These are phyloP conservation scores for Penicillium tannophilum DNA, from an alignment of 495 filamentous ascomycete species.

Conservation along the genomic window DNA sequence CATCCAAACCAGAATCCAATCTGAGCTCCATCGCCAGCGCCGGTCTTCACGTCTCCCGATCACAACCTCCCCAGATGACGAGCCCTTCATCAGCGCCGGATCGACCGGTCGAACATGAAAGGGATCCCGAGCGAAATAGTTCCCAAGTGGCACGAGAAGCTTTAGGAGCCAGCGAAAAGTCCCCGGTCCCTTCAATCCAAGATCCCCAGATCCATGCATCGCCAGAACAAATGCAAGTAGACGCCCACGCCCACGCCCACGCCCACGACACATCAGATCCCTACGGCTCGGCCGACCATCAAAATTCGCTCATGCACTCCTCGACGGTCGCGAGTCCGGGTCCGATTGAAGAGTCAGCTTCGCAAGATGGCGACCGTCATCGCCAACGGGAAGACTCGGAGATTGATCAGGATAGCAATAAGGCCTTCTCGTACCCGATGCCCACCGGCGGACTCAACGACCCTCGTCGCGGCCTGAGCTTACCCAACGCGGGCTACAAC, in stretches of 20 bases:
- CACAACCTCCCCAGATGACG: constrained; percentile 37
- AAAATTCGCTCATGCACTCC: constrained; percentile 39
- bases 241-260: constrained; percentile 41
- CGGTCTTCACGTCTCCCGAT: constrained; percentile 48
- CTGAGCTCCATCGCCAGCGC: constrained; percentile 50
- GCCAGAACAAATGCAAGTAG: constrained; percentile 50
- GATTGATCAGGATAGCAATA: constrained; percentile 50
- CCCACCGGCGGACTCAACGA: constrained; percentile 46
- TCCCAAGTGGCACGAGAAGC: constrained; percentile 50
- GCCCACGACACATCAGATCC: constrained; percentile 31
- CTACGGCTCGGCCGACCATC: constrained; percentile 36
- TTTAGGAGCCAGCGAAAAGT: constrained; percentile 46
- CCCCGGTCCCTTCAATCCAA: constrained; percentile 30
- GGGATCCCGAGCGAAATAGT: constrained; percentile 41
- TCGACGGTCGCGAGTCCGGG: constrained; percentile 52
- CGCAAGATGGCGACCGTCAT: constrained; percentile 45
- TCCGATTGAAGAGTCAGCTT: constrained; percentile 47
- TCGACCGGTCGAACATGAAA: constrained; percentile 36
- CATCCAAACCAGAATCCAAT: constrained; percentile 45
- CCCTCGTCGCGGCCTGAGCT: constrained; percentile 69
- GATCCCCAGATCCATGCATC: constrained; percentile 35
- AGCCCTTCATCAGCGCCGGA: constrained; percentile 34
- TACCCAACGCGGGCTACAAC: constrained; percentile 67
- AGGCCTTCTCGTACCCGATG: constrained; percentile 57
- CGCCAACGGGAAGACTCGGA: constrained; percentile 41